Evolutionary conservation across 2,329 filamentous ascomycete genomes (phyloP).

Genomic region (Colletotrichum lupini): DNA sequence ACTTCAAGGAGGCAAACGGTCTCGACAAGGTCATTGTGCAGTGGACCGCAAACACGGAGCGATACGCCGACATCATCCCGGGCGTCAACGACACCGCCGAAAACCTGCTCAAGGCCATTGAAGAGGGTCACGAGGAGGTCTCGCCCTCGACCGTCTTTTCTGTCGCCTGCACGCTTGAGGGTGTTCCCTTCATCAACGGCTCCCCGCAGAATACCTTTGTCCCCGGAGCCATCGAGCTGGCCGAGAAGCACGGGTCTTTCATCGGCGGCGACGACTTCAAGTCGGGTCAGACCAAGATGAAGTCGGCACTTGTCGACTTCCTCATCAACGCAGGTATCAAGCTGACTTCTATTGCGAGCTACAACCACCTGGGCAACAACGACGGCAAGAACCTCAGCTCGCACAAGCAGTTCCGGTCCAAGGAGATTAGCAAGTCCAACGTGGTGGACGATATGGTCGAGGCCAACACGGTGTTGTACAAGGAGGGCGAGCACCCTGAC

Average conservation of each 20-base stretch:
- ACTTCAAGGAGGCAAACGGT: slow-evolving; percentile 87
- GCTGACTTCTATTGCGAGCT: slow-evolving; percentile 96
- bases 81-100: slow-evolving; percentile 98
- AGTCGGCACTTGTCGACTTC: slow-evolving; percentile 98
- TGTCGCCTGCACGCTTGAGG: slow-evolving; percentile 91
- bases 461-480: slow-evolving; percentile 91
- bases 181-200: slow-evolving; percentile 96
- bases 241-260: slow-evolving; percentile 87
- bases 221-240: slow-evolving; percentile 88
- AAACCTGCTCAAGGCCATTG: slow-evolving; percentile 89
- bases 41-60: slow-evolving; percentile 99
- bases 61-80: slow-evolving; percentile 86
- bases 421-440: slow-evolving; percentile 99
- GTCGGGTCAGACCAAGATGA: slow-evolving; percentile 99
- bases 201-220: slow-evolving; percentile 99
- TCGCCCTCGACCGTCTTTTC: slow-evolving; percentile 96
- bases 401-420: slow-evolving; percentile 98
- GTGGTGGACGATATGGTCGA: slow-evolving; percentile 99
- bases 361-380: slow-evolving; percentile 99
- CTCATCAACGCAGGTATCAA: slow-evolving; percentile 99
- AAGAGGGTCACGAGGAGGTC: slow-evolving; percentile 88
- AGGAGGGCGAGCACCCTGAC: slow-evolving; percentile 92
- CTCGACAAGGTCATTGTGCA: slow-evolving; percentile 97
- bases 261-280: slow-evolving; percentile 99
- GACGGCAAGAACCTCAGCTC: slow-evolving; percentile 99